These are phyloP conservation scores for Yarrowia osloensis DNA, from an alignment of 805 yeast species.

Conservation along the genomic window DNA sequence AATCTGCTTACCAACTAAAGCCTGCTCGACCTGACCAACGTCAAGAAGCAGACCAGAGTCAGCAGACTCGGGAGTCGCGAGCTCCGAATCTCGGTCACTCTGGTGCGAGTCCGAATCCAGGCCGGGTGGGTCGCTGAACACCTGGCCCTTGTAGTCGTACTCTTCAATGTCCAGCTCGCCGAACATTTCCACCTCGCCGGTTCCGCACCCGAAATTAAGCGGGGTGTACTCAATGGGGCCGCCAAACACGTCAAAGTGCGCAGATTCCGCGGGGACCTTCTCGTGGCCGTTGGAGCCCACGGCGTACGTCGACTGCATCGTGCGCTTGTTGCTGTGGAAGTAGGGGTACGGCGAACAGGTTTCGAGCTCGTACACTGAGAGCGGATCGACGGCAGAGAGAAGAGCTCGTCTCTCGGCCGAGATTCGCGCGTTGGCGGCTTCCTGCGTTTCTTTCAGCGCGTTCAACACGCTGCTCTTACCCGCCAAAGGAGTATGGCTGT, in stretches of 20 bases:
- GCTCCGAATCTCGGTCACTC: slow-evolving; percentile 5
- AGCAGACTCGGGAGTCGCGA: slow-evolving; percentile 1
- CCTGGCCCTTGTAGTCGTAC: slow-evolving; percentile 26
- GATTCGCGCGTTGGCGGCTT: not conserved
- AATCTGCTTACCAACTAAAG: not conserved
- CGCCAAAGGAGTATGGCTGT: too few relatives aligned
- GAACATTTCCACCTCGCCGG: slow-evolving; percentile 37
- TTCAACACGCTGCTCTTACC: not conserved
- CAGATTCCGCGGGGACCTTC: not conserved
- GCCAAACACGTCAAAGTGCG: slow-evolving; percentile 13
- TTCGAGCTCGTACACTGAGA: slow-evolving; percentile 38
- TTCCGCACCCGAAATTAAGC: slow-evolving; percentile 36
- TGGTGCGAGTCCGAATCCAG: slow-evolving; percentile 7
- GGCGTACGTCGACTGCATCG: slow-evolving; percentile 6
- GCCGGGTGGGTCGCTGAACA: not conserved
- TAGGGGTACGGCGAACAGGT: slow-evolving; percentile 38
- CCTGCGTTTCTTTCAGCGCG: not conserved
- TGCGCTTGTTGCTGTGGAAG: slow-evolving; percentile 37
- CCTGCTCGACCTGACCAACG: slow-evolving; percentile 10
- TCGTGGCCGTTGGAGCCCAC: slow-evolving; percentile 11
- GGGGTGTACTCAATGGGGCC: slow-evolving; percentile 24
- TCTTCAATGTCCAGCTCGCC: slow-evolving; percentile 26
- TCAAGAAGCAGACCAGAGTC: not conserved
- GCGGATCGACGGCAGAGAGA: slow-evolving; percentile 33
- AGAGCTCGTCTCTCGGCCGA: not conserved